Conservation (phyloP, 164 flowering plant species). For the Paratinospora sagittata region DNA sequence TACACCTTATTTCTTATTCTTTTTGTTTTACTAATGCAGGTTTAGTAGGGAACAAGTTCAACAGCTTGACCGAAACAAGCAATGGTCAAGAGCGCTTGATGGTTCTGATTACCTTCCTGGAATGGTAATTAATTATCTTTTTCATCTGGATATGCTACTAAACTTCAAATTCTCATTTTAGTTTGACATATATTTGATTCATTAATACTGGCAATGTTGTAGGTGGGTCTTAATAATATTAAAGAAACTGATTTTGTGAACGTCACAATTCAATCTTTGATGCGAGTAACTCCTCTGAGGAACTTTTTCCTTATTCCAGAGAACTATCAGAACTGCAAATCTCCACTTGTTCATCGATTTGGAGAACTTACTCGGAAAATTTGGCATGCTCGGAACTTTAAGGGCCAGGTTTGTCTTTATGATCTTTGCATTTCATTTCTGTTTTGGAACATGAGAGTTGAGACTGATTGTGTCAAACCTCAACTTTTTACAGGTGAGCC, state of each 20-base stretch:
- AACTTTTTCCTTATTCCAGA: constrained; percentile 93
- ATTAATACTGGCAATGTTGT: constrained; percentile 14
- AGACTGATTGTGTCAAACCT: neutral
- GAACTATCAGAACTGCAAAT: constrained; percentile 73
- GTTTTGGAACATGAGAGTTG: neutral
- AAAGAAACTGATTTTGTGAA: constrained; percentile 95
- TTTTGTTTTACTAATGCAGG: constrained; percentile 33
- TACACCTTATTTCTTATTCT: neutral
- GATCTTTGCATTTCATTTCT: neutral
- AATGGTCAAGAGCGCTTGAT: constrained; percentile 98
- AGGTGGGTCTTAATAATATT: constrained; percentile 95
- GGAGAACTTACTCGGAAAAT: constrained; percentile 95
- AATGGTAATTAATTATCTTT: constrained; percentile 45
- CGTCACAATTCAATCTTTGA: constrained; percentile 89
- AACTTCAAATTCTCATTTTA: neutral
- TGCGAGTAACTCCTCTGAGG: constrained; percentile 95
- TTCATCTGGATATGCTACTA: neutral
- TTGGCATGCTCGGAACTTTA: constrained; percentile 96
- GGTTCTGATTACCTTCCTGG: constrained; percentile 99
- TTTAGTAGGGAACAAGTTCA: constrained; percentile 67
- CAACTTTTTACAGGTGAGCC: constrained; percentile 73
- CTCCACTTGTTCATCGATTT: constrained; percentile 92
- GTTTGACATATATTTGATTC: neutral
- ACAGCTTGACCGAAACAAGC: constrained; percentile 70
- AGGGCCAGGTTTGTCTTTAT: constrained; percentile 73